Percentiles rank a stretch among this genome's conserved stretches.
These are phyloP conservation scores for Scheffersomyces segobiensis DNA, from an alignment of 1,139 yeast species.

Conservation along the genomic window DNA sequence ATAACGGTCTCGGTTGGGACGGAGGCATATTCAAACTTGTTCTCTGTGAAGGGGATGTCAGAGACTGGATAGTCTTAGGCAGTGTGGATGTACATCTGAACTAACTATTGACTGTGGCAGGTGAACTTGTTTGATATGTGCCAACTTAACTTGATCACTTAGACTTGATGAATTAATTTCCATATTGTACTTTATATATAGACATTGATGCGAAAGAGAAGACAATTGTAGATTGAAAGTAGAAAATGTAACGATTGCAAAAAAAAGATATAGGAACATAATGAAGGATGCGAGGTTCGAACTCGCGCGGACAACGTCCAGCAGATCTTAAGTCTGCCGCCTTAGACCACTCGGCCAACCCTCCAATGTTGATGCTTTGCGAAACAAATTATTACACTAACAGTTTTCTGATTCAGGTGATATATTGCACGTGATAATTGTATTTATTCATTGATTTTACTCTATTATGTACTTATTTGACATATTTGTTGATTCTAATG, in stretches of 20 bases:
- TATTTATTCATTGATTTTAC: neutral
- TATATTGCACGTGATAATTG: neutral
- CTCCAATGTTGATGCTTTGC: conserved; percentile 32
- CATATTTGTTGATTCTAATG: neutral
- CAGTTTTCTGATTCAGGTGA: too few relatives aligned
- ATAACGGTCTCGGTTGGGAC: conserved; percentile 53
- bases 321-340: conserved; percentile 58
- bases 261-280: conserved; percentile 29
- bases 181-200: neutral
- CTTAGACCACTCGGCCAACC: conserved; percentile 60
- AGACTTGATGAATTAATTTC: neutral
- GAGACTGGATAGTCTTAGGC: conserved; percentile 71
- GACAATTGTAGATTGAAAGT: neutral
- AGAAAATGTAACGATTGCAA: neutral
- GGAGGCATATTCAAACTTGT: conserved; percentile 73
- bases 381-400: too few relatives aligned
- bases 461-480: too few relatives aligned
- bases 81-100: conserved; percentile 44
- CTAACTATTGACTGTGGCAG: neutral
- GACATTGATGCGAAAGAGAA: neutral
- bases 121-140: neutral
- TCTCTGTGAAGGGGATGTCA: conserved; percentile 72
- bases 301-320: conserved; percentile 76
- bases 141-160: neutral
- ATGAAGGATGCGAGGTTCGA: conserved; percentile 85